These are phyloP conservation scores for Phytophthora aleatoria DNA, from an alignment of 352 stramenopile genomes.

Conservation along the genomic window DNA sequence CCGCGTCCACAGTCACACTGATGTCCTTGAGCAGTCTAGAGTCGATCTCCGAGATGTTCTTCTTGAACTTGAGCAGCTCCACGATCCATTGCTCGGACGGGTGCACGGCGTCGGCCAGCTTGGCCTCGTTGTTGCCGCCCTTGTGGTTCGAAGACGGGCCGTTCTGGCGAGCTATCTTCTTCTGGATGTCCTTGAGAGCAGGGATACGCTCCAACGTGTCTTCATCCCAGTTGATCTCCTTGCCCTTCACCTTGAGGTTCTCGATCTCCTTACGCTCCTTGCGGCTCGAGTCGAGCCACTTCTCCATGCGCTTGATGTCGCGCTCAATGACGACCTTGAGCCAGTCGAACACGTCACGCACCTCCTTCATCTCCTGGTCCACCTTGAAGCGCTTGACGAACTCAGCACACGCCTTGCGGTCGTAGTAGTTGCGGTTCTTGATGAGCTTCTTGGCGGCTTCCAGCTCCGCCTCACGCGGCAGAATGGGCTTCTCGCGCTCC, in stretches of 20 bases:
- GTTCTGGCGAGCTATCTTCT: slow-evolving; percentile 71
- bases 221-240: slow-evolving; percentile 87
- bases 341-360: slow-evolving; percentile 87
- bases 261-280: slow-evolving; percentile 90
- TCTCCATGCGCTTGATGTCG: slow-evolving; percentile 88
- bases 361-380: slow-evolving; percentile 83
- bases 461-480: slow-evolving; percentile 74
- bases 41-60: slow-evolving; percentile 87
- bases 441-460: slow-evolving; percentile 79
- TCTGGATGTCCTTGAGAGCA: slow-evolving; percentile 84
- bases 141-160: slow-evolving; percentile 44
- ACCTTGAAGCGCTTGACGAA: slow-evolving; percentile 86
- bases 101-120: slow-evolving; percentile 72
- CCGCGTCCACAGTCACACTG: slow-evolving; percentile 49
- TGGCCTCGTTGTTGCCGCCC: slow-evolving; percentile 45
- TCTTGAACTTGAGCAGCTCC: slow-evolving; percentile 86
- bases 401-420: slow-evolving; percentile 78
- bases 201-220: slow-evolving; percentile 86
- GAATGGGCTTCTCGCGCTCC: slow-evolving; percentile 71
- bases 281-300: slow-evolving; percentile 81
- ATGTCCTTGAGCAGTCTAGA: slow-evolving; percentile 69
- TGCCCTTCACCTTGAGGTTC: slow-evolving; percentile 80
- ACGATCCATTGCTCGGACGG: slow-evolving; percentile 88
- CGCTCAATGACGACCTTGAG: slow-evolving; percentile 74
- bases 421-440: slow-evolving; percentile 91